Base-by-base conservation (phyloP, 805 yeast genomes). In the Saccharomycopsis sp. region DNA sequence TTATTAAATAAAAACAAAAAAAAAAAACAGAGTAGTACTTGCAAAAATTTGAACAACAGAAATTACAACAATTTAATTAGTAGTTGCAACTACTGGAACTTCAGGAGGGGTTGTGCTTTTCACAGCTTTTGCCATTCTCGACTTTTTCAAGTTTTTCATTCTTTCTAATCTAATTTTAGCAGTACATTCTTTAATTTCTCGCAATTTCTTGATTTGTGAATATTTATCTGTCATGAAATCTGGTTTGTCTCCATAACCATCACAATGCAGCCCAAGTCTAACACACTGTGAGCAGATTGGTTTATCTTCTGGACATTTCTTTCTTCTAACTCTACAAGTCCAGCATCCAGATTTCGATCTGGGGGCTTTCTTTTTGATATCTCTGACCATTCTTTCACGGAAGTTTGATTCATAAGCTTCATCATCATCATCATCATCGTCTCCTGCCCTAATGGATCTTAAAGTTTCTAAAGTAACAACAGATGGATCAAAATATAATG, bases 321-420 rank as follows among this genome's bases (percentile, higher is more conserved):
- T 81, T 48, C 83, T 76, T 30, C 92, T 66, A 14, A 79, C 57
- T 42, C 88, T 59, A 53, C 89, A 81, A 4, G 84, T 81, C 89
- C 89, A 81, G 52, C 92, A 81, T 0, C 88, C 88, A 23, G 63
- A 62, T 45, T 69, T 69, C 1, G 78, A 72, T 36, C 79, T 57
- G 52, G 34, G 52, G 40, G 20, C 50, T 44, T 39, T 48, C 45
- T 39, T 47, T 49, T 23, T 25, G 12, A 25, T 25, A 25, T 12
- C n/a, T n/a, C n/a, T n/a, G n/a, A n/a, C n/a, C n/a, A n/a, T n/a
- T n/a, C n/a, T n/a, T 12, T 23, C 34, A 30, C n/a, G 34, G 21
- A 28, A 34, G 23, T 31, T 12, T 17, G 37, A 19, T 10, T 31
- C 44, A 26, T 40, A 28, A 5, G 15, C 23, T 9, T 29, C 43